A percentile compares a stretch with the other conserved stretches of the same genome.
Evolutionary conservation across 2,329 filamentous ascomycete genomes (phyloP).

Genomic region (Waltergamsia citrina): DNA sequence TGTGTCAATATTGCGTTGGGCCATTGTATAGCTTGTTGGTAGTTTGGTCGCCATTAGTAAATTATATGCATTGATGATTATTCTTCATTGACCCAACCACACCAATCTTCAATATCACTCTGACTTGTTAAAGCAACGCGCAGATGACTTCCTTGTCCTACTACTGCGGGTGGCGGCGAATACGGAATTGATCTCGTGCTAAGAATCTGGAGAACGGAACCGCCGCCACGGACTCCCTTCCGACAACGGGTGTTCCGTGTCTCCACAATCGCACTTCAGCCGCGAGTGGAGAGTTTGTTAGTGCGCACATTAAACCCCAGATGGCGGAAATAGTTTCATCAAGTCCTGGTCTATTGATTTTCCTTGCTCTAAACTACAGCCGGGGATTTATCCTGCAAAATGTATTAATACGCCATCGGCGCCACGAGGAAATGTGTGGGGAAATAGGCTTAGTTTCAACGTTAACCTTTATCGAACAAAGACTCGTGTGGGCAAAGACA

Average conservation of each 20-base stretch:
- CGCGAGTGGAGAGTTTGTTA: neutral
- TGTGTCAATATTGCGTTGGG: too few species aligned
- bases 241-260: neutral
- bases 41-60: neutral
- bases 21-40: too few species aligned
- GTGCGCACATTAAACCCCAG: neutral
- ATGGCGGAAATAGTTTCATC: neutral
- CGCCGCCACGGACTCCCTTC: neutral
- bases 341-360: neutral
- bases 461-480: neutral
- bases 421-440: neutral
- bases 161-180: neutral
- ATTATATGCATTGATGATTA: neutral
- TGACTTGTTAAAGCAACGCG: neutral
- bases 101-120: neutral
- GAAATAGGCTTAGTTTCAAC: neutral
- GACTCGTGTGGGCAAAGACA: neutral
- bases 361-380: neutral
- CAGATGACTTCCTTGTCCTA: neutral
- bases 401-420: neutral
- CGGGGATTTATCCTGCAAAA: neutral
- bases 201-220: neutral
- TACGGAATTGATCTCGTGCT: neutral
- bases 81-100: too few species aligned
- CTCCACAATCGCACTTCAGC: neutral